A percentile compares a stretch with the other conserved stretches of the same genome.
Evolutionary conservation across 139 green algal genomes (phyloP).

Genomic region (Picochlorum sp.): DNA sequence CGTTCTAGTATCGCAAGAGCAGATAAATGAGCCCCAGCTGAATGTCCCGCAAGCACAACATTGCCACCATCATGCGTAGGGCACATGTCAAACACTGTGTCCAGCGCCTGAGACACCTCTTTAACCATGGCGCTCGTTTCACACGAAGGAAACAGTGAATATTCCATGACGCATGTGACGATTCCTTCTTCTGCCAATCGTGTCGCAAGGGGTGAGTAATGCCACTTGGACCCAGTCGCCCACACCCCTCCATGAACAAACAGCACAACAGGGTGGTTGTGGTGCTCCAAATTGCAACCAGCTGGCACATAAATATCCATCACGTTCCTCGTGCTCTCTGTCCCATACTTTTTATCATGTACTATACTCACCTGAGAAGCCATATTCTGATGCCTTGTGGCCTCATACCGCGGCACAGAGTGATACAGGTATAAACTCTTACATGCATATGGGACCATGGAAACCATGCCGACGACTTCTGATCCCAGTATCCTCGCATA

Average conservation of each 20-base stretch:
- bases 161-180: slow-evolving; percentile 31
- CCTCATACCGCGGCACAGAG: slow-evolving; percentile 20
- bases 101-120: slow-evolving; percentile 55
- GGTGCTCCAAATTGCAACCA: slow-evolving; percentile 5
- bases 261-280: slow-evolving; percentile 38
- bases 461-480: slow-evolving; percentile 36
- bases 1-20: slow-evolving; percentile 58
- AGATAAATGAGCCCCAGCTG: slow-evolving; percentile 61
- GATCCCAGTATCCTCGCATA: slow-evolving; percentile 32
- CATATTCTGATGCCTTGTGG: slow-evolving; percentile 1
- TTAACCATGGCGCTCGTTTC: slow-evolving; percentile 41
- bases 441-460: slow-evolving; percentile 35
- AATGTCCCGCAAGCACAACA: slow-evolving; percentile 60
- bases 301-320: slow-evolving; percentile 64
- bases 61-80: slow-evolving; percentile 21
- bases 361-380: slow-evolving; percentile 14
- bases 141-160: slow-evolving; percentile 18
- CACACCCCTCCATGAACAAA: slow-evolving; percentile 77
- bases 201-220: slow-evolving; percentile 57
- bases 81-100: slow-evolving; percentile 45
- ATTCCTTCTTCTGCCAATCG: slow-evolving; percentile 54
- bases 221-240: slow-evolving; percentile 54
- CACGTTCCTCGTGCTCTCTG: slow-evolving; percentile 21
- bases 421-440: slow-evolving; percentile 27
- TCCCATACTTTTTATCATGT: slow-evolving; percentile 44